Base-by-base conservation (phyloP, 139 green algal species). In the Auxenochlorella pyrenoidosa region DNA sequence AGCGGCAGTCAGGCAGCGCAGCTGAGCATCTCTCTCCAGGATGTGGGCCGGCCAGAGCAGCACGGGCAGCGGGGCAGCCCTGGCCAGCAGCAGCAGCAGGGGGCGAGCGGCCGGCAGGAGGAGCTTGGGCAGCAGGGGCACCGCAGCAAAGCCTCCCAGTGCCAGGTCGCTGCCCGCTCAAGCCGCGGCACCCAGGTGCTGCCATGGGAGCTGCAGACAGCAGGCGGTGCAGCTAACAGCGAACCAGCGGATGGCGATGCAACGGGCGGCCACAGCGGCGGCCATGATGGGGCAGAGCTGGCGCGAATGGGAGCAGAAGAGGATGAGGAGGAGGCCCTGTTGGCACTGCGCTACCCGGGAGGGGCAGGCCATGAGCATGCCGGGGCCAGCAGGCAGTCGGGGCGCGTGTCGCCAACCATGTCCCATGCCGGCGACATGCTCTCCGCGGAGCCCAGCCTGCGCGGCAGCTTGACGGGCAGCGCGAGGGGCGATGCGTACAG, bases 131-230 rank as follows among this genome's bases (percentile, higher is more conserved):
- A 41, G 38, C 65, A 75, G 79, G 40, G 22, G 22, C 43, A 79
- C 26, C n/a, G 82, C n/a, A 79, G n/a, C 68, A 79, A 68, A 44
- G 36, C n/a, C 32, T 38, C 28, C 16, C 71, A 82, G 71, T 82
- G 51, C 16, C 22, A 26, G 3, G 2, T 16, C 0, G 72, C 24
- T 15, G 26, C 51, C 4, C 12, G 4, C 8, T 41, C 44, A 66
- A 86, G 34, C 47, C 41, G 68, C 0, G 66, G 66, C 30, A 38
- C 51, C 43, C 82, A 86, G 34, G 68, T 68, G n/a, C 68, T 54
- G 44, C 66, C 66, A 16, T 79, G 81, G 82, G 82, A 86, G 82
- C 82, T 86, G 66, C 66, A 44, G 5, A 0, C 60, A 24, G 22
- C 36, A 19, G 24, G 40, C 22, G 60, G 12, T 6, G 28, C 28